phyloP scores from a whole-genome alignment of 257 asterid genomes.

The Capsicum chinense region DNA sequence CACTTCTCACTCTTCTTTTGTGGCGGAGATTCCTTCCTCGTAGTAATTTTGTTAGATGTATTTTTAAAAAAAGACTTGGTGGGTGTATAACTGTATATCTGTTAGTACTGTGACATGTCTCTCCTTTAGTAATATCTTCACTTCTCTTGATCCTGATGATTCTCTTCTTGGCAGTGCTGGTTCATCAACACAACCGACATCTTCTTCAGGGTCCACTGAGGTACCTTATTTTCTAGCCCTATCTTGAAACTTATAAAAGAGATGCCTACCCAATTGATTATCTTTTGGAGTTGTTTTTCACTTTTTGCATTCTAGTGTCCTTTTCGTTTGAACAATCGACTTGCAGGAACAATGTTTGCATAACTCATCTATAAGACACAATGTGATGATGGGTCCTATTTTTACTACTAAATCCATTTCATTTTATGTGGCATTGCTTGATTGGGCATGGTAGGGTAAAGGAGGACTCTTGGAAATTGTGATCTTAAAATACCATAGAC shows the following conservation, averaged over 20 bases:
- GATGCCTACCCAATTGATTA: background rate
- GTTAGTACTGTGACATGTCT: background rate
- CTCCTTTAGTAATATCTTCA: conserved; percentile 7
- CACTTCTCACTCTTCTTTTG: background rate
- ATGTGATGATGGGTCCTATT: background rate
- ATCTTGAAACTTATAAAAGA: conserved; percentile 23
- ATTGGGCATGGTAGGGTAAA: background rate
- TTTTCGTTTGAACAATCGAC: background rate
- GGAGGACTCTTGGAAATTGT: background rate
- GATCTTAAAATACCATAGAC: background rate
- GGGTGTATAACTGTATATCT: background rate
- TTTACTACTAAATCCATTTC: background rate
- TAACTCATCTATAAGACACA: background rate
- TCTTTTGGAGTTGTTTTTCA: background rate
- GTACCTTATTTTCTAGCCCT: conserved; percentile 47
- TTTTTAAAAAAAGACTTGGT: background rate
- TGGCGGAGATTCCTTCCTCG: background rate
- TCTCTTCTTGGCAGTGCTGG: conserved; percentile 59
- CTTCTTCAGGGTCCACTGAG: conserved; percentile 74
- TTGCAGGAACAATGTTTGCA: conserved; percentile 3
- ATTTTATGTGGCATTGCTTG: background rate
- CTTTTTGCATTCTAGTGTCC: background rate
- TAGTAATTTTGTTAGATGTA: background rate
- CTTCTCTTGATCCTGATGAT: conserved; percentile 29
- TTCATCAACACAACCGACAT: conserved; percentile 63